Evolutionary conservation across 208 protist species (phyloP).

Genomic region (Angomonas desouzai): DNA sequence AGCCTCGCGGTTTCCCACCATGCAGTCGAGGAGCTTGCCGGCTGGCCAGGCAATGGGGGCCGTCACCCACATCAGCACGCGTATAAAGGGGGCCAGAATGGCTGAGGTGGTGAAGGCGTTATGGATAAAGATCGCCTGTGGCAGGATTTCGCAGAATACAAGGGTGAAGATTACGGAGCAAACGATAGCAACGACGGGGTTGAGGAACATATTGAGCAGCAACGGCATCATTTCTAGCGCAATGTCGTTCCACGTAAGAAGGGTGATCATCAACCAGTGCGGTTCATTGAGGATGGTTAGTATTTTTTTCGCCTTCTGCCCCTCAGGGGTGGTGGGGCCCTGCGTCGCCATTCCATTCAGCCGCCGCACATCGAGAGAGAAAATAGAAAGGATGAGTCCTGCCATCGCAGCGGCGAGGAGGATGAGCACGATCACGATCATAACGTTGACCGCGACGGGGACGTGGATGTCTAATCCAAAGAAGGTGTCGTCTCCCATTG

Average conservation of each 20-base stretch:
- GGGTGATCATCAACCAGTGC: conserved; percentile 63
- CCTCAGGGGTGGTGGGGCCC: conserved; percentile 29
- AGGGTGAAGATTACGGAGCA: conserved; percentile 53
- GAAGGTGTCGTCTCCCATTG: conserved; percentile 18
- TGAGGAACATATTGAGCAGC: conserved; percentile 51
- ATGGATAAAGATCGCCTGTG: conserved; percentile 65
- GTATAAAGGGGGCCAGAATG: conserved; percentile 45
- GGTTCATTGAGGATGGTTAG: conserved; percentile 57
- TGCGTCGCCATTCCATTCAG: conserved; percentile 27
- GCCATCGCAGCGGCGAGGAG: conserved; percentile 44
- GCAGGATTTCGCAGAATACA: conserved; percentile 73
- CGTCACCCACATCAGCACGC: conserved; percentile 48
- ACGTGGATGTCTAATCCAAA: conserved; percentile 41
- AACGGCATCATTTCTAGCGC: conserved; percentile 72
- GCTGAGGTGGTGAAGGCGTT: conserved; percentile 46
- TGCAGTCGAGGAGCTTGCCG: conserved; percentile 43
- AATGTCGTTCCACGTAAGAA: conserved; percentile 54
- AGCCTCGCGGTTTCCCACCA: conserved; percentile 62
- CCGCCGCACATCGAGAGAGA: conserved; percentile 51
- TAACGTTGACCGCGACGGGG: conserved; percentile 22
- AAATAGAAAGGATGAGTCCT: conserved; percentile 55
- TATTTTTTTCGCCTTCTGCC: conserved; percentile 27
- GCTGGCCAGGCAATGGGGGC: conserved; percentile 66
- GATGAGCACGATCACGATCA: conserved; percentile 46
- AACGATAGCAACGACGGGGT: conserved; percentile 41